A percentile compares a stretch with the other conserved stretches of the same genome.
Conservation (phyloP, 2,329 filamentous ascomycete genomes). For the Chaetomium strumarium region DNA sequence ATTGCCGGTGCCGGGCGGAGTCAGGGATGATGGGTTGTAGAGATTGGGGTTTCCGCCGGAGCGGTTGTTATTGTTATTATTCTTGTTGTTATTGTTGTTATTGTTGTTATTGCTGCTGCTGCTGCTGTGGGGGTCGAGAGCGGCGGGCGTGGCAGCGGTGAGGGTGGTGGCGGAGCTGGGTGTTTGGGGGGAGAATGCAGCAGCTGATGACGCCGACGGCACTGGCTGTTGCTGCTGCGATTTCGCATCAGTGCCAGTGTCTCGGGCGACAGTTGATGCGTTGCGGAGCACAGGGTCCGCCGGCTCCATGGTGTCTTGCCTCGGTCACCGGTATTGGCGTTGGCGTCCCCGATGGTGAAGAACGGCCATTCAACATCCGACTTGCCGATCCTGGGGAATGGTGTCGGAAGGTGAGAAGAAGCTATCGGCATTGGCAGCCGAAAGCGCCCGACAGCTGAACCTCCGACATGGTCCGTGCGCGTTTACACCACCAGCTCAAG, state of each 20-base stretch:
- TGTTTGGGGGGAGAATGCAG: constrained; percentile 11
- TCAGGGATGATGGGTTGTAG: not conserved
- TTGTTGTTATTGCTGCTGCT: not conserved
- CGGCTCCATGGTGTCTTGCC: too few relatives aligned
- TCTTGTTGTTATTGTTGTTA: not conserved
- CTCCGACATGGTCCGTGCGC: too few relatives aligned
- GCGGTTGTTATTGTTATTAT: not conserved
- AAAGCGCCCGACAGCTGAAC: too few relatives aligned
- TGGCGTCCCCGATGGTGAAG: too few relatives aligned
- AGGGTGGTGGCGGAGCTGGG: constrained; percentile 3
- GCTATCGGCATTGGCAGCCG: too few relatives aligned
- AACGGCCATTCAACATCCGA: too few relatives aligned
- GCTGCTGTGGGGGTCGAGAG: not conserved
- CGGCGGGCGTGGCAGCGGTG: constrained; percentile 1
- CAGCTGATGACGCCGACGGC: not conserved
- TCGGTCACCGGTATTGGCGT: too few relatives aligned
- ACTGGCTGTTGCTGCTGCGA: not conserved
- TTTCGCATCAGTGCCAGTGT: not conserved
- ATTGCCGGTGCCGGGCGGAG: not conserved
- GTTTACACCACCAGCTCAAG: too few relatives aligned
- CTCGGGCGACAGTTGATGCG: not conserved
- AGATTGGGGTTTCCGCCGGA: not conserved
- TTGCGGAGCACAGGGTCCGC: too few relatives aligned
- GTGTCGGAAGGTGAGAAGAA: too few relatives aligned
- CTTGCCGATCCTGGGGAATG: too few relatives aligned